These are phyloP conservation scores for Saksenaea oblongispora DNA, from an alignment of 371 early-diverging fungal species.

Conservation along the genomic window DNA sequence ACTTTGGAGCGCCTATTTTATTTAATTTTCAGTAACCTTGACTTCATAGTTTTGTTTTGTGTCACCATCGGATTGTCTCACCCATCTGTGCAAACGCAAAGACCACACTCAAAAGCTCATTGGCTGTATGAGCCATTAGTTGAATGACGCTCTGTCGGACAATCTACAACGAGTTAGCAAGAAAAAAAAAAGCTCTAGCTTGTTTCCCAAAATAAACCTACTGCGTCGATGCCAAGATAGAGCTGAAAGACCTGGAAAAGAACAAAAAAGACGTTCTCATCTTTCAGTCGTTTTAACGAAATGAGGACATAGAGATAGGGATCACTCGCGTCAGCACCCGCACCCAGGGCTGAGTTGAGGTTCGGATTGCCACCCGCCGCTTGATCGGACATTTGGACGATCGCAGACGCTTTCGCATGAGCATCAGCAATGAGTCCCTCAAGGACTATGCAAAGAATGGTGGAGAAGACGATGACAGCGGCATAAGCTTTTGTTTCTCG, in stretches of 20 bases:
- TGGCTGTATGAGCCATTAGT: conserved; percentile 40
- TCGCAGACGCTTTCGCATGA: conserved; percentile 24
- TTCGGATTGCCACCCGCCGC: conserved; percentile 5
- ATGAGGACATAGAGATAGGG: conserved; percentile 19
- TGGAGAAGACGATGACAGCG: conserved; percentile 22
- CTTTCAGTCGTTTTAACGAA: conserved; percentile 35
- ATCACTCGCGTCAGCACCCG: conserved; percentile 6
- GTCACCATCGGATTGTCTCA: conserved; percentile 43
- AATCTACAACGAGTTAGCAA: conserved; percentile 24
- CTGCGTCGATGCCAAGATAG: conserved; percentile 49
- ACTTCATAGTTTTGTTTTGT: conserved; percentile 6
- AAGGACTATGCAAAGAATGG: conserved; percentile 40
- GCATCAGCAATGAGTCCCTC: conserved; percentile 39
- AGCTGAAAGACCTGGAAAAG: conserved; percentile 47
- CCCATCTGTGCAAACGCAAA: conserved; percentile 47
- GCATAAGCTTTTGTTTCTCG: conserved; percentile 34
- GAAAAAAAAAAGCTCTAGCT: background rate
- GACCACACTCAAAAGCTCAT: conserved; percentile 32
- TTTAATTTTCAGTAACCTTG: background rate
- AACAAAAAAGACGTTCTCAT: conserved; percentile 53
- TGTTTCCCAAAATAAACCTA: conserved; percentile 20
- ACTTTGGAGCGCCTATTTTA: conserved; percentile 21
- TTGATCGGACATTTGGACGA: conserved; percentile 16
- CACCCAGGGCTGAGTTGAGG: conserved; percentile 17
- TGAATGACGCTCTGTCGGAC: conserved; percentile 54